A percentile compares a stretch with the other conserved stretches of the same genome.
Evolutionary conservation across 306 rosid species (phyloP).

Genomic region (Vigna unguiculata): DNA sequence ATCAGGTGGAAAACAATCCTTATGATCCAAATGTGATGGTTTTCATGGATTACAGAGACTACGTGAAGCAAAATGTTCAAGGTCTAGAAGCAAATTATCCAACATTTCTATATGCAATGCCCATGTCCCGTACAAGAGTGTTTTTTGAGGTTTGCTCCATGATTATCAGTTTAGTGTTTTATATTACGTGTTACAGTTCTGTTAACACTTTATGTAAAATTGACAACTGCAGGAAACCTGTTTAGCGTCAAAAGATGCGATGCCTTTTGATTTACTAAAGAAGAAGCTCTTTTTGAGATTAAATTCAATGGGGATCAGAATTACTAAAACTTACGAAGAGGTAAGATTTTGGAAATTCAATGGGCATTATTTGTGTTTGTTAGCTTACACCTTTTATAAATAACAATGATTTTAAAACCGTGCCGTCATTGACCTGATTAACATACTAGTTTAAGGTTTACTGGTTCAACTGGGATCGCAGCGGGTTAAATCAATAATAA

Average conservation of each 20-base stretch:
- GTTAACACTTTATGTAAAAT: slow-evolving; percentile 29
- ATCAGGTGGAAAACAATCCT: slow-evolving; percentile 93
- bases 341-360: slow-evolving; percentile 50
- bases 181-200: slow-evolving; percentile 24
- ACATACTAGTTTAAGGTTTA: too few relatives aligned
- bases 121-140: slow-evolving; percentile 86
- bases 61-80: slow-evolving; percentile 63
- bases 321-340: slow-evolving; percentile 85
- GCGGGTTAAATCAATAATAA: too few relatives aligned
- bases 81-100: slow-evolving; percentile 77
- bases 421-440: too few relatives aligned
- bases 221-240: slow-evolving; percentile 85
- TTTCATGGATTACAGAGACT: slow-evolving; percentile 98
- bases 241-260: slow-evolving; percentile 93
- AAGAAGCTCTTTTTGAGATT: slow-evolving; percentile 84
- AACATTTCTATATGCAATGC: slow-evolving; percentile 96
- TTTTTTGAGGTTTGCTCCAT: slow-evolving; percentile 86
- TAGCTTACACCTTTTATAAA: too few relatives aligned
- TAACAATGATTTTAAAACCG: too few relatives aligned
- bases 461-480: too few relatives aligned
- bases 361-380: too few relatives aligned
- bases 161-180: slow-evolving; percentile 35
- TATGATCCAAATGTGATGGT: slow-evolving; percentile 96
- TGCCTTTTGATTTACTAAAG: slow-evolving; percentile 94
- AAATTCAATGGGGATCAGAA: slow-evolving; percentile 85